A percentile compares a stretch with the other conserved stretches of the same genome.
Evolutionary conservation across 192 early-diverging fungal genomes (phyloP).

Genomic region (Linnemannia hyalina): DNA sequence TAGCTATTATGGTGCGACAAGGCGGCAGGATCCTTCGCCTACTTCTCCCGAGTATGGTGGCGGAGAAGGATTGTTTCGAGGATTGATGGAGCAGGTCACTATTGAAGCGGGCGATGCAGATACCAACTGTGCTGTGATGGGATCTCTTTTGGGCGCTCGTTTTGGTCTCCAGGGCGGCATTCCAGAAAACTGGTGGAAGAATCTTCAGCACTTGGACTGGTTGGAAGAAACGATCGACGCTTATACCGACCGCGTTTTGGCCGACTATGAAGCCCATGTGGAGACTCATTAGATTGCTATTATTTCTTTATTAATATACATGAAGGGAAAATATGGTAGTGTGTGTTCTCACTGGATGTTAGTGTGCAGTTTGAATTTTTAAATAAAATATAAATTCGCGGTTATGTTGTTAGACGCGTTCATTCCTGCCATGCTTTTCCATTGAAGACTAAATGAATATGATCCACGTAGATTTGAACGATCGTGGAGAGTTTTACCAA

Average conservation of each 20-base stretch:
- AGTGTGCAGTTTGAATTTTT: too few relatives aligned
- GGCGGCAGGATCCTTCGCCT: conserved; percentile 26
- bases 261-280: conserved; percentile 3
- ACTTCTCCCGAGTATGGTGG: conserved; percentile 43
- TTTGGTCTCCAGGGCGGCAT: conserved; percentile 52
- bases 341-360: too few relatives aligned
- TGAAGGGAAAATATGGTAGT: not conserved
- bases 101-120: conserved; percentile 66
- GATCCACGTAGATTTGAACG: too few relatives aligned
- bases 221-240: conserved; percentile 17
- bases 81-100: conserved; percentile 60
- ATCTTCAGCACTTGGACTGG: conserved; percentile 27
- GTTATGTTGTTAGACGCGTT: too few relatives aligned
- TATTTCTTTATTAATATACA: conserved; percentile 7
- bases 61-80: conserved; percentile 49
- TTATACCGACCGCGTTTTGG: conserved; percentile 21
- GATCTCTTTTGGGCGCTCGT: conserved; percentile 63
- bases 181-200: conserved; percentile 31
- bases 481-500: too few relatives aligned
- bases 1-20: conserved; percentile 50
- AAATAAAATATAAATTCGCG: too few relatives aligned
- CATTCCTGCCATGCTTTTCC: too few relatives aligned
- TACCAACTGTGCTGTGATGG: conserved; percentile 59
- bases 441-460: too few relatives aligned
- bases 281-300: not conserved